Conservation (phyloP, 441 rosid genomes). For the Croton setiger region DNA sequence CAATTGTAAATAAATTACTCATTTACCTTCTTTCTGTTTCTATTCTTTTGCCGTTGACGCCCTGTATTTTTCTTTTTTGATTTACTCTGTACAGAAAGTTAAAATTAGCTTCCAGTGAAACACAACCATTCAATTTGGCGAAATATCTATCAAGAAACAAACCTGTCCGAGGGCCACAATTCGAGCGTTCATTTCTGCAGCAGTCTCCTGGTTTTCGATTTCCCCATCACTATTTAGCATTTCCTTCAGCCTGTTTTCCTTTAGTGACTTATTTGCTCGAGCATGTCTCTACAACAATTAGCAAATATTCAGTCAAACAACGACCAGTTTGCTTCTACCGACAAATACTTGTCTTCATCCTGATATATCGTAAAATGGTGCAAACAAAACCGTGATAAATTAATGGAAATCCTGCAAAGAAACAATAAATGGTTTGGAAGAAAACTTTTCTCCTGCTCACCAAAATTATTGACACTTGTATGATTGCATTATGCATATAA, state of each 20-base stretch:
- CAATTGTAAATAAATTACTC: neutral
- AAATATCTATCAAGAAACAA: slow-evolving; percentile 6
- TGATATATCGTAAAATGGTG: neutral
- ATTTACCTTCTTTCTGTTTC: slow-evolving; percentile 40
- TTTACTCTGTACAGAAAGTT: slow-evolving; percentile 21
- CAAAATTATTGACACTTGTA: too few relatives aligned
- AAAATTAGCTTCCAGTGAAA: neutral
- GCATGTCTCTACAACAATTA: slow-evolving; percentile 45
- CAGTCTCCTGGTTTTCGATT: slow-evolving; percentile 63
- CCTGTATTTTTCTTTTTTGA: slow-evolving; percentile 36
- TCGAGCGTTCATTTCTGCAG: slow-evolving; percentile 53
- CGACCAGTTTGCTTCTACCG: too few relatives aligned
- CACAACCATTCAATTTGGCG: slow-evolving; percentile 1
- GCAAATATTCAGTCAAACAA: neutral
- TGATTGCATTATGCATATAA: too few relatives aligned
- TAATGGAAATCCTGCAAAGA: too few relatives aligned
- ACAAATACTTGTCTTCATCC: neutral
- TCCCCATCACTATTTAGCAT: slow-evolving; percentile 61
- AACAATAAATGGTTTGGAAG: too few relatives aligned
- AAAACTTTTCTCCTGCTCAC: too few relatives aligned
- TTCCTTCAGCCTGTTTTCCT: slow-evolving; percentile 59
- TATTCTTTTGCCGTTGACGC: slow-evolving; percentile 33
- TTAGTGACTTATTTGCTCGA: slow-evolving; percentile 59
- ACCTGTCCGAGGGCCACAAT: slow-evolving; percentile 49
- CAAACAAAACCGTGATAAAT: too few relatives aligned